Percentiles rank a stretch among this genome's conserved stretches.
phyloP scores from a whole-genome alignment of 805 yeast genomes.

The Lachancea kluyveri region DNA sequence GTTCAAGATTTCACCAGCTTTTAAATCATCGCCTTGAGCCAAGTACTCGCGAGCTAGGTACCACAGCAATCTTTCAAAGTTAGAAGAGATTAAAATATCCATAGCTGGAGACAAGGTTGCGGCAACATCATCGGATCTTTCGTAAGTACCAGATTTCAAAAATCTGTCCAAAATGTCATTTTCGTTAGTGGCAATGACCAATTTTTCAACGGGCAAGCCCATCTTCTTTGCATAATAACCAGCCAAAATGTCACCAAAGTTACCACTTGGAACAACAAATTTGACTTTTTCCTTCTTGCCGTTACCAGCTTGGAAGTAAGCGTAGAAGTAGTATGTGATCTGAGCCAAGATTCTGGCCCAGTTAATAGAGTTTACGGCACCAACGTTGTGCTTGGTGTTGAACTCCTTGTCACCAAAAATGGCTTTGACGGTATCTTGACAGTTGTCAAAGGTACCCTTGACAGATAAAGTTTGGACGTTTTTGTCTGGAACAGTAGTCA shows the following conservation, averaged over 20 bases:
- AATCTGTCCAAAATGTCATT: constrained; percentile 94
- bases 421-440: constrained; percentile 93
- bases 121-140: constrained; percentile 67
- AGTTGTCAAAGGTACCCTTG: constrained; percentile 95
- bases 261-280: constrained; percentile 95
- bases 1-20: constrained; percentile 69
- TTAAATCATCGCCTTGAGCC: constrained; percentile 47
- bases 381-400: constrained; percentile 85
- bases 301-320: constrained; percentile 65
- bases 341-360: constrained; percentile 99
- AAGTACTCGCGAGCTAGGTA: constrained; percentile 70
- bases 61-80: constrained; percentile 96
- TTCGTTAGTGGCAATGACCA: constrained; percentile 92
- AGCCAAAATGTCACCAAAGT: constrained; percentile 96
- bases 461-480: constrained; percentile 95
- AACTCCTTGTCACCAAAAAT: constrained; percentile 86
- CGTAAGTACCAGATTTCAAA: constrained; percentile 78
- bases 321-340: constrained; percentile 91
- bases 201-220: constrained; percentile 87
- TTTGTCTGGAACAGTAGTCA: constrained; percentile 91
- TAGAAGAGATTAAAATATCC: constrained; percentile 94
- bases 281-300: constrained; percentile 47
- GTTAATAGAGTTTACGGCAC: constrained; percentile 97
- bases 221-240: constrained; percentile 91
- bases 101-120: constrained; percentile 95